Evolutionary conservation across 345 rosid genomes (phyloP).

Genomic region (Triadica sebifera): DNA sequence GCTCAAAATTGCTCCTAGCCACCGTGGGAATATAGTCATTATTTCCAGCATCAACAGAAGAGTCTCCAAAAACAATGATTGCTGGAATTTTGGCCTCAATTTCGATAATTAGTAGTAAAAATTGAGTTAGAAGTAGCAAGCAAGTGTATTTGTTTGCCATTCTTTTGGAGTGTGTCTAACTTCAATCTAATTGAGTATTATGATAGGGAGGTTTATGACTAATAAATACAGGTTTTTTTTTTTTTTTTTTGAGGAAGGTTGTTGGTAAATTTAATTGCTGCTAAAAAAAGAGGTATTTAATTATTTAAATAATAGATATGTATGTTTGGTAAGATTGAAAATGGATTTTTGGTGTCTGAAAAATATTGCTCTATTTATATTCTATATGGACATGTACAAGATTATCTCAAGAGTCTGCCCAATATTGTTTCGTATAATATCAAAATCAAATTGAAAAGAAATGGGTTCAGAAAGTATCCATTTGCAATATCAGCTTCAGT

Average conservation of each 20-base stretch:
- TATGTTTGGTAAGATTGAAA: neutral
- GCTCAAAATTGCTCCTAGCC: constrained; percentile 26
- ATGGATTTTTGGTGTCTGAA: no score
- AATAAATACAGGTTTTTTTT: neutral
- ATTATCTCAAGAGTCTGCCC: no score
- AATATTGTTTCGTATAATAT: no score
- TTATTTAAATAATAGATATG: neutral
- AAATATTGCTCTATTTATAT: no score
- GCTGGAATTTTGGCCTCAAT: constrained; percentile 25
- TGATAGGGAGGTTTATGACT: neutral
- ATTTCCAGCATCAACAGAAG: constrained; percentile 30
- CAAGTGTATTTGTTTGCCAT: constrained; percentile 8
- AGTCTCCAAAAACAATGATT: constrained; percentile 25
- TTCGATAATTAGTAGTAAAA: neutral
- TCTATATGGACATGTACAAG: no score
- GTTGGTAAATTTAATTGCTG: constrained; percentile 17
- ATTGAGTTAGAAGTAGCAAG: neutral
- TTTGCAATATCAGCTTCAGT: no score
- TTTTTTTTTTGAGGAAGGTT: neutral
- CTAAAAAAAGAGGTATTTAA: neutral
- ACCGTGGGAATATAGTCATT: constrained; percentile 25
- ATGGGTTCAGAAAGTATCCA: no score
- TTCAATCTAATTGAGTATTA: neutral
- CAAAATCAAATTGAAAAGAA: no score
- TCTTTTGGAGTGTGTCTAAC: neutral